phyloP scores from a whole-genome alignment of 2,329 filamentous ascomycete species.

The Colletotrichum plurivorum region DNA sequence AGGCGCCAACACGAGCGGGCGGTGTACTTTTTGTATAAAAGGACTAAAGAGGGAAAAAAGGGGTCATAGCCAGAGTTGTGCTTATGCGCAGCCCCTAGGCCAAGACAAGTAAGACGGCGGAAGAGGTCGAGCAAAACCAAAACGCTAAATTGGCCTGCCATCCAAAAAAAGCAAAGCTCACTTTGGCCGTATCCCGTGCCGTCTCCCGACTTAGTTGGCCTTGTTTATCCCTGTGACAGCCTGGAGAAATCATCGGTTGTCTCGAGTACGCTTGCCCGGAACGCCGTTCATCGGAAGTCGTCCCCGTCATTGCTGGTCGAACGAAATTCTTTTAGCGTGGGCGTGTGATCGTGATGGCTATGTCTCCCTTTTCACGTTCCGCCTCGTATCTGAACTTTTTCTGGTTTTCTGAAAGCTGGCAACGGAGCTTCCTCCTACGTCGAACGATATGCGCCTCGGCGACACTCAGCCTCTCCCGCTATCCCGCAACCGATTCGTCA shows the following conservation, averaged over 20 bases:
- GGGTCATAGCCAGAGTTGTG: conserved; percentile 51
- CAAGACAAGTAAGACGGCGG: conserved; percentile 9
- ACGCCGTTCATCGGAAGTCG: conserved; percentile 58
- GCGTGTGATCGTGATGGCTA: conserved; percentile 60
- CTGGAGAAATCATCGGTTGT: conserved; percentile 50
- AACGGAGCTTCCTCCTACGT: too few relatives aligned
- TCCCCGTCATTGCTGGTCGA: conserved; percentile 56
- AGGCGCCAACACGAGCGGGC: too few relatives aligned
- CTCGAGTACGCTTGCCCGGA: conserved; percentile 48
- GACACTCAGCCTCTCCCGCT: conserved; percentile 44
- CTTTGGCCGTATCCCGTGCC: conserved; percentile 52
- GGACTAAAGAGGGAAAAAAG: too few relatives aligned
- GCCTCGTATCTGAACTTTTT: conserved; percentile 55
- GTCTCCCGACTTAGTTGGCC: conserved; percentile 51
- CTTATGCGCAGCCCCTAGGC: conserved; percentile 7
- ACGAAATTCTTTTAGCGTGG: conserved; percentile 49
- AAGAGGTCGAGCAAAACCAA: background rate
- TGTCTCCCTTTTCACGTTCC: conserved; percentile 55
- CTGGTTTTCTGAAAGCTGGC: too few relatives aligned
- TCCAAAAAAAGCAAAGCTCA: conserved; percentile 45
- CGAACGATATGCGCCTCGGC: too few relatives aligned
- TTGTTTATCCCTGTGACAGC: conserved; percentile 46
- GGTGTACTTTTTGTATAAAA: too few relatives aligned
- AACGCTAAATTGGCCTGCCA: conserved; percentile 41
- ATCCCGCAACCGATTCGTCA: conserved; percentile 3